Base-by-base conservation (phyloP, 2,329 filamentous ascomycete genomes). In the Cladosporium phlei region DNA sequence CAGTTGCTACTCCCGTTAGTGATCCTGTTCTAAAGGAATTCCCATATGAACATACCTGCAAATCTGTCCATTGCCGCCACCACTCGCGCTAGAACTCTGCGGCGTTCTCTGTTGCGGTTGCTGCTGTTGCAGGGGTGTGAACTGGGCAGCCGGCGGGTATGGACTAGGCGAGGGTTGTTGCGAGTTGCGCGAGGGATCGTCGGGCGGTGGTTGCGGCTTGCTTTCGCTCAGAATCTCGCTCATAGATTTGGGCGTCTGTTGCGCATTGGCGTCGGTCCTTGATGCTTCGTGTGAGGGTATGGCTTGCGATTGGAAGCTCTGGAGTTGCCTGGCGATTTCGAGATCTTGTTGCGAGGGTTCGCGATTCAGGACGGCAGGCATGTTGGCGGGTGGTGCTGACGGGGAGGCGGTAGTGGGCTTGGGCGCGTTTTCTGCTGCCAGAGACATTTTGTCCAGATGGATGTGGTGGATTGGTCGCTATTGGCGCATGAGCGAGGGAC, bases 1-100 rank as follows among this genome's bases (percentile, higher is more conserved):
- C 93, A 98, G 68, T 98, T 98, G 65, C 93, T 98, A 55, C 44
- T 39, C 39, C 30, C 19, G 52, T 55, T 46, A 55, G 52, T 20
- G 20, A 45, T 33, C 33, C 29, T 24, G 17, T 12, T 9, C 20
- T n/a, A 7, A 28, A 35, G 44, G 49, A n/a, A n/a, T n/a, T n/a
- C n/a, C 37, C 48, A 24, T 21, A 59, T 12, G 28, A 27, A 46
- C 76, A 60, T 69, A 86, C 84, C 83, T 87, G 80, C 84, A 88
- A 35, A 85, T 71, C 63, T 87, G 84, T 2, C 82, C 83, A 39
- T 69, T 72, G 33, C 24, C 24, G 4, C 34, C 34, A 4, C 19
- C 34, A 29, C 29, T 32, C 30, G 38, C 21, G 30, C 22, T 19
- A 24, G 39, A 8, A 39, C 29, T 12, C 30, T 40, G 44, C 3